Evolutionary conservation across 345 rosid species (phyloP).

Genomic region (Gossypium arboreum): DNA sequence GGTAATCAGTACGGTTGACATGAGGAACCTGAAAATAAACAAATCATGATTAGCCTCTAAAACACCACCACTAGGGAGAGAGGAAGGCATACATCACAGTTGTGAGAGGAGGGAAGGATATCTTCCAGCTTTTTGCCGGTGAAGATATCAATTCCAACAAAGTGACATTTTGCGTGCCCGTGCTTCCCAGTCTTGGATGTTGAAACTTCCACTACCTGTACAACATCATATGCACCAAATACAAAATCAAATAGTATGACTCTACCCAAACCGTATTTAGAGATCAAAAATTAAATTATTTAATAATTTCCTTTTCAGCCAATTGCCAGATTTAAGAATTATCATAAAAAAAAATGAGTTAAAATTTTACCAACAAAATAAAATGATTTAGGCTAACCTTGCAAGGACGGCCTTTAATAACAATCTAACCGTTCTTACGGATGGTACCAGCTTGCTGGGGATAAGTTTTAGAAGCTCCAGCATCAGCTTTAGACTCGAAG

Average conservation of each 20-base stretch:
- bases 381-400: not conserved
- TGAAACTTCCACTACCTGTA: conserved; percentile 29
- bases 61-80: not conserved
- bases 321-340: not conserved
- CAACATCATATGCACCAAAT: not conserved
- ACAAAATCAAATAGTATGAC: not conserved
- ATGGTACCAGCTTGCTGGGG: conserved; percentile 72
- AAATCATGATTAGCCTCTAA: not conserved
- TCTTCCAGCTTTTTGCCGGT: conserved; percentile 65
- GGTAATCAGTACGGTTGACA: conserved; percentile 53
- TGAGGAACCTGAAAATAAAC: conserved; percentile 39
- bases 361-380: not conserved
- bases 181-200: conserved; percentile 78
- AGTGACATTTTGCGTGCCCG: conserved; percentile 74
- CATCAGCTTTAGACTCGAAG: conserved; percentile 66
- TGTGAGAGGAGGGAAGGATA: conserved; percentile 73
- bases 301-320: too few species aligned
- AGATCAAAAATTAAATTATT: too few species aligned
- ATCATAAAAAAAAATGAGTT: not conserved
- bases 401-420: conserved; percentile 36
- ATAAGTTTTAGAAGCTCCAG: conserved; percentile 67
- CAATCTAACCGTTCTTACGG: conserved; percentile 63
- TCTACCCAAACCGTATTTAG: not conserved
- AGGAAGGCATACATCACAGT: conserved; percentile 47
- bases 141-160: conserved; percentile 66